Conservation (phyloP, 805 yeast species). For the Yamadazyma akitaensis region DNA sequence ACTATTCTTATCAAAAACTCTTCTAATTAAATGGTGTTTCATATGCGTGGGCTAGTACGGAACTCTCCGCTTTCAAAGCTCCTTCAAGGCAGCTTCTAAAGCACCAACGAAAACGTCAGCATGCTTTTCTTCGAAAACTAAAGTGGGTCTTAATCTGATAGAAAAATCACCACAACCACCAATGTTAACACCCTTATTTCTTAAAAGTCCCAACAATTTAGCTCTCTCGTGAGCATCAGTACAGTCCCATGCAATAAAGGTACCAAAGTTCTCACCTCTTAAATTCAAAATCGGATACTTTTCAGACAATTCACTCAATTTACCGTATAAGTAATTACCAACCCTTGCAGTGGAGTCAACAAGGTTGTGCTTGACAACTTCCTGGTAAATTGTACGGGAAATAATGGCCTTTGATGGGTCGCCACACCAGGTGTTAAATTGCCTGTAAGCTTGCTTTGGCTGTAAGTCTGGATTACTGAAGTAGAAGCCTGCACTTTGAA, state of each 20-base stretch:
- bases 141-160: conserved; percentile 63
- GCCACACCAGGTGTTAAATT: conserved; percentile 78
- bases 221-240: conserved; percentile 43
- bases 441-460: conserved; percentile 62
- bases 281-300: conserved; percentile 48
- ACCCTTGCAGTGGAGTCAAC: conserved; percentile 46
- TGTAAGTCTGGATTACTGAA: conserved; percentile 57
- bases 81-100: conserved; percentile 21
- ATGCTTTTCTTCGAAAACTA: conserved; percentile 59
- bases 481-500: conserved; percentile 72
- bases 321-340: conserved; percentile 51
- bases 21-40: too few species aligned
- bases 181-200: conserved; percentile 55
- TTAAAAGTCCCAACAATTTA: conserved; percentile 42
- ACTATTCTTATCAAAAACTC: too few species aligned
- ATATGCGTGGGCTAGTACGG: too few species aligned
- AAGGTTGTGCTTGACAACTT: conserved; percentile 47
- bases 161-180: conserved; percentile 65
- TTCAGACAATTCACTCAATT: conserved; percentile 37
- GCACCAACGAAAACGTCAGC: conserved; percentile 53
- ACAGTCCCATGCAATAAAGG: conserved; percentile 65
- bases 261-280: conserved; percentile 63
- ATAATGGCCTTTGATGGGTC: conserved; percentile 67
- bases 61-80: neutral
- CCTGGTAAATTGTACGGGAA: conserved; percentile 58